These are phyloP conservation scores for Lactarius pseudohatsudake DNA, from an alignment of 768 basidiomycete genomes.

Conservation along the genomic window DNA sequence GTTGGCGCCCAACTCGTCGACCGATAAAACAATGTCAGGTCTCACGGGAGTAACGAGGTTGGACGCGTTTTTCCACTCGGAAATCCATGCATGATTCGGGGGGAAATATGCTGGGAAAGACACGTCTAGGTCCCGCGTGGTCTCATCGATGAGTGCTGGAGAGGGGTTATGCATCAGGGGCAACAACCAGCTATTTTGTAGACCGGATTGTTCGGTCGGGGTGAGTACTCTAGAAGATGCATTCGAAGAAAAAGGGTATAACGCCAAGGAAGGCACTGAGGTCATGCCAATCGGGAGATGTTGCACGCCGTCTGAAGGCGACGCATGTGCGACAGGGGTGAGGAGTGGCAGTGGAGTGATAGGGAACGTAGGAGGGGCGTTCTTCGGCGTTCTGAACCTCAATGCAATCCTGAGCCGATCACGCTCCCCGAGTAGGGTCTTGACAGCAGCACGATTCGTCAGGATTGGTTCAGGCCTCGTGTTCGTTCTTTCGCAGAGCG, in stretches of 20 bases:
- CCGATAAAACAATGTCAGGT: not conserved
- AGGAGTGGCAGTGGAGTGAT: not conserved
- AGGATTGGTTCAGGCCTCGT: not conserved
- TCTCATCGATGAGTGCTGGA: not conserved
- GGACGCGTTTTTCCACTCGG: not conserved
- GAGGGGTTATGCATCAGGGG: not conserved
- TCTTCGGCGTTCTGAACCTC: not conserved
- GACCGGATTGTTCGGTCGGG: not conserved
- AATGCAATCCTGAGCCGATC: not conserved
- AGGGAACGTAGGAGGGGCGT: not conserved
- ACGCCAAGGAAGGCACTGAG: not conserved
- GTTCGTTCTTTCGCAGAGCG: not conserved
- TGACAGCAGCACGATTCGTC: conserved; percentile 1
- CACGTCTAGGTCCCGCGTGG: not conserved
- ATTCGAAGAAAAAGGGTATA: not conserved
- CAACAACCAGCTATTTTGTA: not conserved
- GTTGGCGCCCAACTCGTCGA: not conserved
- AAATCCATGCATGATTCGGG: not conserved
- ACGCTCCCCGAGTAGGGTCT: not conserved
- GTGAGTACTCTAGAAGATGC: not conserved
- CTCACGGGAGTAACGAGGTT: not conserved
- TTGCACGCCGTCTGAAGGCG: not conserved
- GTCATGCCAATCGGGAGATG: not conserved
- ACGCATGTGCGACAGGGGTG: not conserved
- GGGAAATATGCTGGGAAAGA: not conserved